Base-by-base conservation (phyloP, 306 rosid genomes). In the Vicia sativa region DNA sequence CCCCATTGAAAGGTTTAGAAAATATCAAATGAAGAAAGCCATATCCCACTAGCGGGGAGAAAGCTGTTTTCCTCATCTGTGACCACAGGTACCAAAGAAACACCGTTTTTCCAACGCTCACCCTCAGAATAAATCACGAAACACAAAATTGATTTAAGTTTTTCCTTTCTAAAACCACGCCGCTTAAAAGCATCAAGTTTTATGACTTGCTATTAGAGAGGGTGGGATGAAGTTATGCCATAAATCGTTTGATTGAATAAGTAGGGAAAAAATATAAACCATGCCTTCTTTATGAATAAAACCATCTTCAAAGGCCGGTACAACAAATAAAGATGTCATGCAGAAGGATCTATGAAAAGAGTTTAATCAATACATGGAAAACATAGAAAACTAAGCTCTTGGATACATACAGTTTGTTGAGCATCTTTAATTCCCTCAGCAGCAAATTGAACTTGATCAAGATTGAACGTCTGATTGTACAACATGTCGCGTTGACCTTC, bases 401-500 rank as follows among this genome's bases (percentile, higher is more conserved):
- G 42, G 60, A 66, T 54, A 83, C 87, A 53, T 84, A 93, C 99
- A 43, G 99, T 95, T 84, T 95, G 96, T 68, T 95, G 96, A 74
- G 99, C 96, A 74, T 95, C 99, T 83, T 88, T 95, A 19, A 90
- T 82, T 61, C 96, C 97, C 80, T 95, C 99, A 0, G 99, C 11
- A 56, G 97, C 99, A 68, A 90, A 95, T 67, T 91, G 81, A 80
- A 95, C 99, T 86, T 95, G 99, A 75, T 93, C 99, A 2, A 93
- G 96, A 80, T 93, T 93, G 70, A 87, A 93, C 6, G 99, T 93
- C 90, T 93, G 99, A 82, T 86, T 90, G 75, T 88, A 90, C 61
- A 93, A 81, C 97, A 88, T 87, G 78, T 93, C 99, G 23, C 96
- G 96, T 48, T 93, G 99, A 45, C 97, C 99, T 84, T 90, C 99